Evolutionary conservation across 805 yeast species (phyloP).

Genomic region (Ogataea ramenticola): DNA sequence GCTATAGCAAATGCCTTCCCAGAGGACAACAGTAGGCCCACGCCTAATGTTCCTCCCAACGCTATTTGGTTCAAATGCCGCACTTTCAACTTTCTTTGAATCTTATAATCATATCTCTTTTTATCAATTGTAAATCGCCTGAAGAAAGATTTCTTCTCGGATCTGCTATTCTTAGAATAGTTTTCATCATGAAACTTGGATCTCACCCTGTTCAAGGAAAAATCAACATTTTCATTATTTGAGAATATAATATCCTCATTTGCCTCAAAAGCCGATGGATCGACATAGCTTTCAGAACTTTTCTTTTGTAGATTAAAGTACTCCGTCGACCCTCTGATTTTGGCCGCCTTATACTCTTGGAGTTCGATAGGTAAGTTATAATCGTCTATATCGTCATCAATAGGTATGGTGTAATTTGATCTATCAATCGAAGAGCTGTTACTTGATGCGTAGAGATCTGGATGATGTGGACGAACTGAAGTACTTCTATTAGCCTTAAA

Average conservation of each 20-base stretch:
- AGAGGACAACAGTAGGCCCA: constrained; percentile 60
- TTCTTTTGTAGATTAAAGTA: not conserved
- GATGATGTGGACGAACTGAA: not conserved
- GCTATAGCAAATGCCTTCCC: constrained; percentile 69
- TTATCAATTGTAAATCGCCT: constrained; percentile 6
- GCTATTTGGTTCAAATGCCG: constrained; percentile 75
- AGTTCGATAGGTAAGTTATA: constrained; percentile 23
- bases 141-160: constrained; percentile 7
- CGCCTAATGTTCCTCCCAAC: constrained; percentile 73
- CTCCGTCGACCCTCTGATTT: not conserved
- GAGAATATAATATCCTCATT: constrained; percentile 22
- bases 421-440: not conserved
- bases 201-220: constrained; percentile 2
- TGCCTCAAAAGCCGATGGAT: not conserved
- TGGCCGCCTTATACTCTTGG: constrained; percentile 9
- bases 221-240: constrained; percentile 23
- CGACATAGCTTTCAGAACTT: not conserved
- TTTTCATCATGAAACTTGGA: not conserved
- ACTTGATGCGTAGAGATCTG: not conserved
- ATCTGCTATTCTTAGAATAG: not conserved
- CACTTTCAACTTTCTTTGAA: constrained; percentile 54
- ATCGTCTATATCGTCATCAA: constrained; percentile 22
- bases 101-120: constrained; percentile 14
- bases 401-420: constrained; percentile 14
- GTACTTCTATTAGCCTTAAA: too few species aligned